phyloP scores from a whole-genome alignment of 768 basidiomycete species.

The Suillus sp. region DNA sequence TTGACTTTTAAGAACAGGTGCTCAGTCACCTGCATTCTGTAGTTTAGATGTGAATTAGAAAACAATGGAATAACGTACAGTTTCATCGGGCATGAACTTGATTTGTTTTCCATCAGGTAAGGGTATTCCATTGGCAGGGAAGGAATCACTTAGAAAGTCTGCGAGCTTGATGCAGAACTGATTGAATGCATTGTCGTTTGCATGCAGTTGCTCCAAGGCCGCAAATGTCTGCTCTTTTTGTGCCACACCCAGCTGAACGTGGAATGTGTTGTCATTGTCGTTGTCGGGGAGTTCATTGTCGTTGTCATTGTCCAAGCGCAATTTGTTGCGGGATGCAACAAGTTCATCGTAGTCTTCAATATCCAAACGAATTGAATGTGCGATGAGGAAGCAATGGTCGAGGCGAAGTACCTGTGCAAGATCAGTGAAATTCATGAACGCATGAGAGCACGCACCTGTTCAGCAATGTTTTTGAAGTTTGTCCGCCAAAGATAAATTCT shows the following conservation, averaged over 20 bases:
- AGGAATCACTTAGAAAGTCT: conserved; percentile 7
- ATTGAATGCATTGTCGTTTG: conserved; percentile 6
- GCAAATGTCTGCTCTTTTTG: conserved; percentile 4
- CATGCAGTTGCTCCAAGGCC: conserved; percentile 6
- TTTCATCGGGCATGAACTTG: conserved; percentile 4
- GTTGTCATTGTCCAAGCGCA: not conserved
- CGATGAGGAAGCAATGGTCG: not conserved
- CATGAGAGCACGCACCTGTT: conserved; percentile 29
- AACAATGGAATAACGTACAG: not conserved
- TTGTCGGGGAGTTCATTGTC: not conserved
- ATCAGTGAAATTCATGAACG: not conserved
- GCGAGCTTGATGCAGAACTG: conserved; percentile 9
- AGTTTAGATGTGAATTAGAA: not conserved
- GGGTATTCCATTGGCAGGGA: not conserved
- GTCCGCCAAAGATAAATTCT: conserved; percentile 28
- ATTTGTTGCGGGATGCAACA: not conserved
- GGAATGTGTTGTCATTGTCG: not conserved
- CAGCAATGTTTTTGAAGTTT: conserved; percentile 37
- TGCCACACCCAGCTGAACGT: conserved; percentile 10
- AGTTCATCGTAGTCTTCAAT: not conserved
- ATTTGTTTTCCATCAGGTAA: conserved; percentile 3
- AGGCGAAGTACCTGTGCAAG: conserved; percentile 35
- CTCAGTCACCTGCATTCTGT: conserved; percentile 24
- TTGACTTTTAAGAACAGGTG: conserved; percentile 28
- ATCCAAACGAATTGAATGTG: conserved; percentile 3